Evolutionary conservation across 2,329 filamentous ascomycete species (phyloP), one percentile per base, ranked within the genome.

Genomic region (Hypoxylon sp.): DNA sequence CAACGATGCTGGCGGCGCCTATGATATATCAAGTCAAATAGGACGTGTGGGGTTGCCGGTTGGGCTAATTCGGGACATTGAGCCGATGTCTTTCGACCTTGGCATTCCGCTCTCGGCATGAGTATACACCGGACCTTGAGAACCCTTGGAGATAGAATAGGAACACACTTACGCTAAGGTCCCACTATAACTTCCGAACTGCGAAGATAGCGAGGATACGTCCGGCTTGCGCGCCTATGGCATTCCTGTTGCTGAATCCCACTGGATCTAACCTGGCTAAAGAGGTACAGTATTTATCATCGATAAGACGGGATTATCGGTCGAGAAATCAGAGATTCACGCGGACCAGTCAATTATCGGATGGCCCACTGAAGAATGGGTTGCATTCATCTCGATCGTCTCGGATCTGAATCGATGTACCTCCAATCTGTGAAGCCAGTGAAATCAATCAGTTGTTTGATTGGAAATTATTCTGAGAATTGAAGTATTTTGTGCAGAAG

Each of bases 51-150:
- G 64, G 65, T 54, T 51, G 31, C 37, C 22, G 59, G 64, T 54
- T 64, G 66, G 48, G 65, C 46, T 51, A 54, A 48, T 72, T 73
- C 73, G 74, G 74, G 51, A 59, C 61, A 74, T 68, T 65, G 6
- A 61, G 57, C 73, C 74, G 74, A 75, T 27, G 48, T 71, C 60
- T 66, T 48, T 48, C 57, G 40, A 46, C 59, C 66, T 67, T 70
- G 59, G 61, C 59, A 10, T 63, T 70, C 71, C 69, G 69, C 42
- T 63, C 59, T 73, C 71, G 71, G 71, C 69, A 46, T 40, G 37
- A 61, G 14, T 58, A 58, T 58, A 50, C 30, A 11, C 40, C 40
- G 40, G 40, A 11, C 17, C 40, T 11, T 44, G 17, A 22, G n/a
- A 44, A 6, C 11, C 17, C 3, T 20, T 22, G 14, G 13, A 35